Conservation (phyloP, 768 basidiomycete genomes). For the Podaxis sp. region DNA sequence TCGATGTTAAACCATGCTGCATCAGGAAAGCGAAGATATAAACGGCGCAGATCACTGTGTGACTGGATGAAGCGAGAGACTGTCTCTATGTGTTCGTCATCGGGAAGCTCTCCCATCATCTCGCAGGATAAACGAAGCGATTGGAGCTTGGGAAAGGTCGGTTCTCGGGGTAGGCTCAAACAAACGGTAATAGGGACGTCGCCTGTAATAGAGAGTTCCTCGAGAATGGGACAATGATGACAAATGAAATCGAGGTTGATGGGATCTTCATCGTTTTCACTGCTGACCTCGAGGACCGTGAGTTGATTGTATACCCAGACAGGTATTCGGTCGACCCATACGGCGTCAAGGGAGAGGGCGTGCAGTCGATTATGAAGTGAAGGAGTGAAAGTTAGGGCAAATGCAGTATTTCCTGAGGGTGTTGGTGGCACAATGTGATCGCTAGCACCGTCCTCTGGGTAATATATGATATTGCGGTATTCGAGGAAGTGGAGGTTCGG, state of each 20-base stretch:
- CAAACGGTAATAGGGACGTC: constrained; percentile 24
- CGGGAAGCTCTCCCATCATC: constrained; percentile 11
- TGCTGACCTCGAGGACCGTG: not conserved
- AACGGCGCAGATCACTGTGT: constrained; percentile 23
- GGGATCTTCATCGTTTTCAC: constrained; percentile 16
- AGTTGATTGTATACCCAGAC: constrained; percentile 11
- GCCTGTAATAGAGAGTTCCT: constrained; percentile 35
- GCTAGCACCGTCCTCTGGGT: not conserved
- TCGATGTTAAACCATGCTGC: constrained; percentile 17
- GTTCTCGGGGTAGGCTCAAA: constrained; percentile 24
- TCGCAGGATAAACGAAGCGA: constrained; percentile 34
- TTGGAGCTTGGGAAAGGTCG: constrained; percentile 25
- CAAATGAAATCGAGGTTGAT: constrained; percentile 31
- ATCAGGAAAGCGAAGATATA: constrained; percentile 30
- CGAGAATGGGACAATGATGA: constrained; percentile 26
- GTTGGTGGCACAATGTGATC: not conserved
- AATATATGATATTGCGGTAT: constrained; percentile 5
- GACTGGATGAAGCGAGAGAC: constrained; percentile 28
- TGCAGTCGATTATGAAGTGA: not conserved
- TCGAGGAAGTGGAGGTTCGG: constrained; percentile 7
- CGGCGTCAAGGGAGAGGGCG: constrained; percentile 2
- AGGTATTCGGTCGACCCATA: constrained; percentile 4
- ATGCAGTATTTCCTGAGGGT: not conserved
- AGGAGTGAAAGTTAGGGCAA: not conserved
- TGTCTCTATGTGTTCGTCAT: constrained; percentile 15